phyloP scores from a whole-genome alignment of 805 yeast species.

The Sugiyamaella qingdaonensis region DNA sequence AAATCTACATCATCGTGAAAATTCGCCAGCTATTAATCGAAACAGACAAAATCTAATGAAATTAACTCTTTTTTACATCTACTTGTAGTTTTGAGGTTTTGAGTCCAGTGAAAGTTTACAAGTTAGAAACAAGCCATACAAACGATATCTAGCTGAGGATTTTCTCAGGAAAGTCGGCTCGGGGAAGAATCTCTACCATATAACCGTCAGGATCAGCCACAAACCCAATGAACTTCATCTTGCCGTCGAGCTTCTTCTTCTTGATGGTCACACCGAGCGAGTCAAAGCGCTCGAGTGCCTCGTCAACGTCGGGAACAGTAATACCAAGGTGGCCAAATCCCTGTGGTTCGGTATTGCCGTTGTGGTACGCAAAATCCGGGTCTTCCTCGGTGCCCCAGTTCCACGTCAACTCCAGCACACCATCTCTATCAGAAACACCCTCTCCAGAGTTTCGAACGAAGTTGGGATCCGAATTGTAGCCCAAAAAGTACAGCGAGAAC shows the following conservation, averaged over 20 bases:
- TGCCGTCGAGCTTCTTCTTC: slow-evolving; percentile 39
- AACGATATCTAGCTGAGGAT: slow-evolving; percentile 4
- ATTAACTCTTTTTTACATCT: no score
- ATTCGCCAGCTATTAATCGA: no score
- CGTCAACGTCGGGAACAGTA: slow-evolving; percentile 54
- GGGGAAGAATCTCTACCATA: slow-evolving; percentile 66
- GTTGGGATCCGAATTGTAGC: slow-evolving; percentile 50
- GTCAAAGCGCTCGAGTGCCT: slow-evolving; percentile 47
- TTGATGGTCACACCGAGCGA: slow-evolving; percentile 47
- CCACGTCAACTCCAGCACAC: slow-evolving; percentile 84
- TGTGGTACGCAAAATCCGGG: slow-evolving; percentile 68
- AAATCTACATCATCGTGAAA: no score
- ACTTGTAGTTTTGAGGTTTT: no score
- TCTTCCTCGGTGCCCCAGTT: slow-evolving; percentile 94
- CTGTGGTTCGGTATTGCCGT: slow-evolving; percentile 71
- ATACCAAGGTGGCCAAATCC: slow-evolving; percentile 89
- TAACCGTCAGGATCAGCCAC: slow-evolving; percentile 89
- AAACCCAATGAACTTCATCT: slow-evolving; percentile 66
- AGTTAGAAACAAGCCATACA: no score
- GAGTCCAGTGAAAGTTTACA: no score
- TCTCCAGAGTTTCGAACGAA: slow-evolving; percentile 40
- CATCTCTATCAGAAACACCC: slow-evolving; percentile 44
- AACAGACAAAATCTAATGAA: no score
- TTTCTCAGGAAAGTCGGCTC: slow-evolving; percentile 29
- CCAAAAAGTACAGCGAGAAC: slow-evolving; percentile 83